phyloP scores from a whole-genome alignment of 1,284 basidiomycete species.

The Earliella scabrosa region DNA sequence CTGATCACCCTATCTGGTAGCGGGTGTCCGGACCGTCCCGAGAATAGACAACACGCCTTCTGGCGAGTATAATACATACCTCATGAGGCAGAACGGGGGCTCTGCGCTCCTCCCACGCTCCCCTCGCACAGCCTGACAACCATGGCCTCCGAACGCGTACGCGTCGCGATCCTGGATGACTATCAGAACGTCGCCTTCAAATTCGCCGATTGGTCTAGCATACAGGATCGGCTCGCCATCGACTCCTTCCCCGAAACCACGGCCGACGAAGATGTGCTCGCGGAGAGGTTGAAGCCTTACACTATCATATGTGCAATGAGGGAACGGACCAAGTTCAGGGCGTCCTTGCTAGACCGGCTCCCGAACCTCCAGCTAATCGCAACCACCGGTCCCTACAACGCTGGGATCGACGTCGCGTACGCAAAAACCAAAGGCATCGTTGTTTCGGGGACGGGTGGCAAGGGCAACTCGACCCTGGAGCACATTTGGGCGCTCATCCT shows the following conservation, averaged over 20 bases:
- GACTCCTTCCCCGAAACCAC: constrained; percentile 59
- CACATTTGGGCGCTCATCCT: constrained; percentile 73
- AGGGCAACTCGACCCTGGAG: constrained; percentile 54
- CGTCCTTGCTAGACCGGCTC: constrained; percentile 52
- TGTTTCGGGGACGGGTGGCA: constrained; percentile 57
- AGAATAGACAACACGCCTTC: constrained; percentile 7
- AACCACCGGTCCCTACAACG: constrained; percentile 59
- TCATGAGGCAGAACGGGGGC: not conserved
- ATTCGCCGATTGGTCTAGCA: constrained; percentile 54
- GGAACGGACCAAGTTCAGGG: constrained; percentile 63
- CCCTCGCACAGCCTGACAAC: constrained; percentile 16
- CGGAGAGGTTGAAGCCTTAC: constrained; percentile 52
- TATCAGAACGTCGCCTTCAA: constrained; percentile 58
- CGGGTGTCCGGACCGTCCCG: constrained; percentile 8
- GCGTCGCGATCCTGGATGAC: constrained; percentile 65
- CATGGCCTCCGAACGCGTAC: constrained; percentile 25
- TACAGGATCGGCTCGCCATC: constrained; percentile 43
- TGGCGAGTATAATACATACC: not conserved
- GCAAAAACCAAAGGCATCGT: constrained; percentile 55
- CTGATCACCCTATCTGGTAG: too few species aligned
- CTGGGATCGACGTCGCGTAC: constrained; percentile 51
- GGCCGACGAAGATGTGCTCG: constrained; percentile 52
- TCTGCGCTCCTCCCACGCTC: not conserved
- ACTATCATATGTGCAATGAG: constrained; percentile 70
- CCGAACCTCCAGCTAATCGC: constrained; percentile 63